Evolutionary conservation across 257 asterid species (phyloP).

Genomic region (Salvia hispanica): DNA sequence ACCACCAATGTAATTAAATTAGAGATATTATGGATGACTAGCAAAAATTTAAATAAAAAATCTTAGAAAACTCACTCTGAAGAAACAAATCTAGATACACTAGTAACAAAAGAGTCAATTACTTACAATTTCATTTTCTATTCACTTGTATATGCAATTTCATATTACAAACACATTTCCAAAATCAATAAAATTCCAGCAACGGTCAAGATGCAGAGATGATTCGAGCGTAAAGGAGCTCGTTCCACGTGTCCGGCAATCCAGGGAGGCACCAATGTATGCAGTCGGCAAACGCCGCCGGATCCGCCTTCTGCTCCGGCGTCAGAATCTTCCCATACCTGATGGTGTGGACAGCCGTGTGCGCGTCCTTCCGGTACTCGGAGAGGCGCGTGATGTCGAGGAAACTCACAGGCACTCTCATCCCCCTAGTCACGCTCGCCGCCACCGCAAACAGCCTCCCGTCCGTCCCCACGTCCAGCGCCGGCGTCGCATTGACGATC

Average conservation of each 20-base stretch:
- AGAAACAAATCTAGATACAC: no score
- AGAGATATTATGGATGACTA: no score
- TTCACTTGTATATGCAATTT: no score
- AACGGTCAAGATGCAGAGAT: constrained; percentile 35
- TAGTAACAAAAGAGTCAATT: no score
- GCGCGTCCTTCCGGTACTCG: constrained; percentile 80
- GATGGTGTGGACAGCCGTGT: constrained; percentile 77
- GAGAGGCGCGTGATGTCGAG: constrained; percentile 72
- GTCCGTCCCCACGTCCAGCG: constrained; percentile 68
- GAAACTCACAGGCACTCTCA: constrained; percentile 54
- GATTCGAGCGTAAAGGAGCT: constrained; percentile 51
- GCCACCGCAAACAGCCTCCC: constrained; percentile 52
- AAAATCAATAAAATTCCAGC: no score
- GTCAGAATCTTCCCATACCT: constrained; percentile 74
- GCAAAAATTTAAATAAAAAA: no score
- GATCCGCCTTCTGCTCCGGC: constrained; percentile 67
- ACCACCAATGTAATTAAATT: no score
- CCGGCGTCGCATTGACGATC: constrained; percentile 62
- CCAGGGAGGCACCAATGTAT: constrained; percentile 96
- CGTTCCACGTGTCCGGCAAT: constrained; percentile 86
- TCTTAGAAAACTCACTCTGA: no score
- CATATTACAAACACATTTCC: no score
- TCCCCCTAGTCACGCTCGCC: constrained; percentile 52
- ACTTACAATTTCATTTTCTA: no score
- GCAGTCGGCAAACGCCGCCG: constrained; percentile 68